Evolutionary conservation across 202 grass and related monocot species (phyloP).

Genomic region (Carex arenaria): DNA sequence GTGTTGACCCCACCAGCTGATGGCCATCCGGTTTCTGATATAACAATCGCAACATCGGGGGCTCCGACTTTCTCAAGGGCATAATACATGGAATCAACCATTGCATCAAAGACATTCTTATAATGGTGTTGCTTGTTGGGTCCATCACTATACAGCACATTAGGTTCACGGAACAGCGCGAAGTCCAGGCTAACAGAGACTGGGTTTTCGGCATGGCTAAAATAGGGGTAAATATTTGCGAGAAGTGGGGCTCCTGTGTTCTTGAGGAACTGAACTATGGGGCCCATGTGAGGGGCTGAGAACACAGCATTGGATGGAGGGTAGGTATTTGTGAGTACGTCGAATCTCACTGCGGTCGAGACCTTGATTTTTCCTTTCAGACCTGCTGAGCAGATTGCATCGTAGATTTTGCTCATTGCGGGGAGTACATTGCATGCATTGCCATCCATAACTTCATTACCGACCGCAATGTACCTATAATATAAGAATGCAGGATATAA

Average conservation of each 20-base stretch:
- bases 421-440: slow-evolving; percentile 21
- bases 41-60: neutral
- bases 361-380: slow-evolving; percentile 30
- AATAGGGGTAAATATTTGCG: slow-evolving; percentile 39
- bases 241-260: slow-evolving; percentile 29
- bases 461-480: slow-evolving; percentile 37
- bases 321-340: slow-evolving; percentile 1
- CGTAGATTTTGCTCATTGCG: slow-evolving; percentile 33
- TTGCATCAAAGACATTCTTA: slow-evolving; percentile 42
- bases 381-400: neutral
- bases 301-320: slow-evolving; percentile 33
- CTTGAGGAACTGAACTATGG: slow-evolving; percentile 21
- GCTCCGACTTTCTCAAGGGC: slow-evolving; percentile 21
- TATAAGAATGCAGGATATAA: neutral
- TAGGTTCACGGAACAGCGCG: slow-evolving; percentile 9
- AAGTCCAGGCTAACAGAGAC: slow-evolving; percentile 12
- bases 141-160: slow-evolving; percentile 1
- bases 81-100: slow-evolving; percentile 31
- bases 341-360: slow-evolving; percentile 15
- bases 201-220: neutral
- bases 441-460: slow-evolving; percentile 32
- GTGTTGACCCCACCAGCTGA: slow-evolving; percentile 3
- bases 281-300: neutral
- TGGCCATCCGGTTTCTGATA: slow-evolving; percentile 46
- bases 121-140: slow-evolving; percentile 3